phyloP scores from a whole-genome alignment of 257 asterid species.

The Scutellaria barbata region DNA sequence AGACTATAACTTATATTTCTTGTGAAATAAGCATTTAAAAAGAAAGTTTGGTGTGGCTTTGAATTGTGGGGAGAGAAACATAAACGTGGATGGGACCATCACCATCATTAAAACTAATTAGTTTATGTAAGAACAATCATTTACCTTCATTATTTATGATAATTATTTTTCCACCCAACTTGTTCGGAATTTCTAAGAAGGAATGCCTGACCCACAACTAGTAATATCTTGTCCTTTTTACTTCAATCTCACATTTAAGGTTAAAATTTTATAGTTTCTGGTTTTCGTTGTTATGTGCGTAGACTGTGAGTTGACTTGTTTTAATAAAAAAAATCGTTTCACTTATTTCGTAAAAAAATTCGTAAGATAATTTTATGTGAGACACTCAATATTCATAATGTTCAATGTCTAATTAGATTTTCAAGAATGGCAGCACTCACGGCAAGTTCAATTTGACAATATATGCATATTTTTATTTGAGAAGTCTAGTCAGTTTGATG shows the following conservation, averaged over 20 bases:
- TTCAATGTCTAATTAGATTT: no score
- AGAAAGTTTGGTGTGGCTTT: constrained; percentile 41
- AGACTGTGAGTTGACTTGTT: no score
- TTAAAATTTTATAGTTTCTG: neutral
- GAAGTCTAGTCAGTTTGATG: no score
- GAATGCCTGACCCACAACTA: constrained; percentile 52
- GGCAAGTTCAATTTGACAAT: no score
- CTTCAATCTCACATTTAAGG: neutral
- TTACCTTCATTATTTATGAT: constrained; percentile 35
- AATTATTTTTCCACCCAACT: constrained; percentile 47
- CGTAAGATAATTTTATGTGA: no score
- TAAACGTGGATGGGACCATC: constrained; percentile 57
- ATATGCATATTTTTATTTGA: no score
- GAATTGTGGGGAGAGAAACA: constrained; percentile 40
- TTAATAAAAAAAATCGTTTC: no score
- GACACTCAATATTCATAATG: no score
- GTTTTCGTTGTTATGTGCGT: neutral
- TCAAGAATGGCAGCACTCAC: no score
- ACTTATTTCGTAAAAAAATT: no score
- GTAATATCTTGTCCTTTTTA: neutral
- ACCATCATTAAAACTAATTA: constrained; percentile 43
- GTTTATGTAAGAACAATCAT: constrained; percentile 45
- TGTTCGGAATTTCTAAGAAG: constrained; percentile 53
- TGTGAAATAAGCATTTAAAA: constrained; percentile 24
- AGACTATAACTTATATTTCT: constrained; percentile 35